A percentile compares a stretch with the other conserved stretches of the same genome.
Evolutionary conservation across 805 yeast species (phyloP).

Genomic region (Wickerhamomyces sydowiorum): DNA sequence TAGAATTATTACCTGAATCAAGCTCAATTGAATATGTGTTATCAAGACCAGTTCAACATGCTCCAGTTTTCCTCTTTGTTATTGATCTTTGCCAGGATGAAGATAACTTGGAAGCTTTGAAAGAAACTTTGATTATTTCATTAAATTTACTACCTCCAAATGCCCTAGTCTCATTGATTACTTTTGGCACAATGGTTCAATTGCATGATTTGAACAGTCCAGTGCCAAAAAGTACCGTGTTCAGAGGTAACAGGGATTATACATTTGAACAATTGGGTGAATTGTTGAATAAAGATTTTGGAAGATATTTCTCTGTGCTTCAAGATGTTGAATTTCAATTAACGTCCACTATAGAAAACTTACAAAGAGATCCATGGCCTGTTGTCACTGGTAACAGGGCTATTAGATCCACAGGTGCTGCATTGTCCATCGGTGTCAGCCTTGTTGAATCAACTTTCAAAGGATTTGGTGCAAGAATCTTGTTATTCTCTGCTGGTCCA

Average conservation of each 20-base stretch:
- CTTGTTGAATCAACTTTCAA: slow-evolving; percentile 78
- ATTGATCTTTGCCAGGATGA: slow-evolving; percentile 87
- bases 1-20: slow-evolving; percentile 63
- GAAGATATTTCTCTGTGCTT: slow-evolving; percentile 68
- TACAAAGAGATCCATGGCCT: slow-evolving; percentile 84
- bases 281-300: slow-evolving; percentile 42
- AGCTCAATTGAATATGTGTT: slow-evolving; percentile 84
- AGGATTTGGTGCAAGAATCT: slow-evolving; percentile 82
- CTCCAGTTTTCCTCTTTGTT: slow-evolving; percentile 82
- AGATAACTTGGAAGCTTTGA: slow-evolving; percentile 79
- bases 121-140: slow-evolving; percentile 72
- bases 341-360: slow-evolving; percentile 69
- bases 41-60: slow-evolving; percentile 71
- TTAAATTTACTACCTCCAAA: slow-evolving; percentile 83
- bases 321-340: slow-evolving; percentile 79
- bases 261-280: slow-evolving; percentile 47
- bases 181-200: slow-evolving; percentile 86
- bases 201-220: slow-evolving; percentile 75
- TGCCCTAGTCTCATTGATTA: slow-evolving; percentile 80
- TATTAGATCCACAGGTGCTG: slow-evolving; percentile 88
- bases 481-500: slow-evolving; percentile 91
- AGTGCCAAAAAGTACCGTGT: slow-evolving; percentile 71
- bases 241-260: slow-evolving; percentile 87
- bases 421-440: slow-evolving; percentile 77
- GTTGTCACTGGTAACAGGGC: slow-evolving; percentile 81